Evolutionary conservation across 2,329 filamentous ascomycete species (phyloP).

Genomic region (Monosporascus sp.): DNA sequence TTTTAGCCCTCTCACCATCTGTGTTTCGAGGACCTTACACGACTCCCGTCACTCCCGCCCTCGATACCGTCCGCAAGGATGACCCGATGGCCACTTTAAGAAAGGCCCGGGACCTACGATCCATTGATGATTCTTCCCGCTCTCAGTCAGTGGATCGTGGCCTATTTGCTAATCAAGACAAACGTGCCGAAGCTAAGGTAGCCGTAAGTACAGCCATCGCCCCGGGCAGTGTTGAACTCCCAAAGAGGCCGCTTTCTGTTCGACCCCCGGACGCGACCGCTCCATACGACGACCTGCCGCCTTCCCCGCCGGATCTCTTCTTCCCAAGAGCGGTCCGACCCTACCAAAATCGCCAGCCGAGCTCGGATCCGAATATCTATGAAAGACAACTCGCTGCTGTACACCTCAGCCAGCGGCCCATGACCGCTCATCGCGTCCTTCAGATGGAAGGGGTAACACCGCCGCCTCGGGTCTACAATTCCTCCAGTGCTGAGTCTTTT

Average conservation of each 20-base stretch:
- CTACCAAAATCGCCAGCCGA: conserved; percentile 39
- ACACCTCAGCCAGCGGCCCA: conserved; percentile 40
- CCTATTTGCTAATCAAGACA: conserved; percentile 54
- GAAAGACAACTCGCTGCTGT: conserved; percentile 28
- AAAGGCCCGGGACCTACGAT: conserved; percentile 35
- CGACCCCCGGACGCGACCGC: conserved; percentile 37
- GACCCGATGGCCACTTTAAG: conserved; percentile 40
- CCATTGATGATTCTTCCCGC: conserved; percentile 43
- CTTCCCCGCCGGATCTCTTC: conserved; percentile 34
- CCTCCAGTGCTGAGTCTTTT: conserved; percentile 36
- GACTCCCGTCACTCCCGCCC: conserved; percentile 33
- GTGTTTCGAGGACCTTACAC: conserved; percentile 28
- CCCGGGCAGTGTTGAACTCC: conserved; percentile 53
- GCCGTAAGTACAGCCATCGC: conserved; percentile 57
- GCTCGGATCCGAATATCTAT: conserved; percentile 41
- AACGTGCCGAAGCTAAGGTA: conserved; percentile 59
- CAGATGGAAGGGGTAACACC: conserved; percentile 33
- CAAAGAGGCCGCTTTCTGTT: conserved; percentile 40
- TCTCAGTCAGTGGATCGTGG: conserved; percentile 61
- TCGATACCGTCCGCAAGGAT: conserved; percentile 27
- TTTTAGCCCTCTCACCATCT: conserved; percentile 35
- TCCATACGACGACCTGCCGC: conserved; percentile 18
- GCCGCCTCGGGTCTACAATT: conserved; percentile 30
- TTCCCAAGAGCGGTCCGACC: conserved; percentile 32
- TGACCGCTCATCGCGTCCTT: conserved; percentile 41